Base-by-base conservation (phyloP, 2,329 filamentous ascomycete species). In the Lachnellula arida region DNA sequence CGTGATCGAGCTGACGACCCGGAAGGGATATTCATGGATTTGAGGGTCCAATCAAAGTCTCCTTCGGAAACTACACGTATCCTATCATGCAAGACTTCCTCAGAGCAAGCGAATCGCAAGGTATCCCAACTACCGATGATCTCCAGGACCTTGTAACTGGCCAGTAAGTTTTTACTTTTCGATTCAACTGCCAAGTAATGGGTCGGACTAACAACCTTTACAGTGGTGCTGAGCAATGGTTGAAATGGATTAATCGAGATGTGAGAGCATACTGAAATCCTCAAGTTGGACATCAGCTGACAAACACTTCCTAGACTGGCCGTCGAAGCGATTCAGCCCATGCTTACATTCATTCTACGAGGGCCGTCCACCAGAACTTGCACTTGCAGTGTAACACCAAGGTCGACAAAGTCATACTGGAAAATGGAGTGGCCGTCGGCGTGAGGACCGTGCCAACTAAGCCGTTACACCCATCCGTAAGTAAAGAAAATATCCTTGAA, bases 21-120 rank as follows among this genome's bases (percentile, higher is more conserved):
- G 7, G 12, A 34, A 79, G 80, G 59, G 85, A 88, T 9, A 70
- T 88, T 22, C 89, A 93, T 65, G 89, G 89, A 1, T 89, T 86
- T 54, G 87, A 90, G 35, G 88, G 89, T 0, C 89, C 89, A 0
- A 75, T 86, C 23, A 73, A 81, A 22, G 68, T 87, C 40, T 91
- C 87, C 0, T 91, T 91, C 61, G 86, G 59, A 49, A 66, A 63
- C 34, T 59, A 76, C 72, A 88, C 85, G 4, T 92, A 92, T 63
- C 88, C 88, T 1, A 85, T 92, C 72, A 90, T 88, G 78, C 85
- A 91, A 51, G 88, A 93, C 71, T 91, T 91, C 76, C 75, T 91
- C 39, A 78, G 87, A 19, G 86, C 87, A 15, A 77, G 82, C 3
- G 87, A 91, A 65, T 86, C 85, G 0, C 87, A 90, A 68, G 88